Conservation (phyloP, 2,329 filamentous ascomycete genomes). For the Colletotrichum sp. region DNA sequence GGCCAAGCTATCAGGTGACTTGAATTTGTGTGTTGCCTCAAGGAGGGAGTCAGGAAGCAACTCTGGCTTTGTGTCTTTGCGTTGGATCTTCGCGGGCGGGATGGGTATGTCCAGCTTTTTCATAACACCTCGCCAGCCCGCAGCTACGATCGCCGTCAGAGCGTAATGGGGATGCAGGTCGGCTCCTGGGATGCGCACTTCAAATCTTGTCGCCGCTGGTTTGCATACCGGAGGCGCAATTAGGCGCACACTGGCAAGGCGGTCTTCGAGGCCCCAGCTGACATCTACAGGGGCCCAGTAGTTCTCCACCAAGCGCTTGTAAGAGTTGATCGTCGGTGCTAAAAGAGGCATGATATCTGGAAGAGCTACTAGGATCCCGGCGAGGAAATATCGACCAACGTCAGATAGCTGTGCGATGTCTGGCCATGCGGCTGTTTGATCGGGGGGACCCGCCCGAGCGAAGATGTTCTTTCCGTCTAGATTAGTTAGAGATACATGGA, state of each 20-base stretch:
- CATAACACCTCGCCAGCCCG: conserved; percentile 48
- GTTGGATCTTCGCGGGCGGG: conserved; percentile 61
- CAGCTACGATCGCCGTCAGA: not conserved
- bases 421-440: not conserved
- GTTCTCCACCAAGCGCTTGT: conserved; percentile 80
- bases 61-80: not conserved
- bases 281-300: conserved; percentile 71
- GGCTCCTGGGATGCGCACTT: not conserved
- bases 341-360: conserved; percentile 79
- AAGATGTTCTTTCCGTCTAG: not conserved
- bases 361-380: conserved; percentile 52
- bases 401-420: not conserved
- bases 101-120: conserved; percentile 72
- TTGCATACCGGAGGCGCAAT: not conserved
- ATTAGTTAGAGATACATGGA: not conserved
- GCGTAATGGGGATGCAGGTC: not conserved
- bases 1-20: not conserved
- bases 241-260: not conserved
- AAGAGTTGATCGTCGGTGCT: conserved; percentile 77
- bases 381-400: not conserved
- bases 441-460: not conserved
- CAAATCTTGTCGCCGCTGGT: not conserved
- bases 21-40: conserved; percentile 56
- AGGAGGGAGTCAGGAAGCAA: conserved; percentile 72
- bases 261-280: not conserved